Evolutionary conservation across 306 rosid genomes (phyloP).

Genomic region (Begonia peltatifolia): DNA sequence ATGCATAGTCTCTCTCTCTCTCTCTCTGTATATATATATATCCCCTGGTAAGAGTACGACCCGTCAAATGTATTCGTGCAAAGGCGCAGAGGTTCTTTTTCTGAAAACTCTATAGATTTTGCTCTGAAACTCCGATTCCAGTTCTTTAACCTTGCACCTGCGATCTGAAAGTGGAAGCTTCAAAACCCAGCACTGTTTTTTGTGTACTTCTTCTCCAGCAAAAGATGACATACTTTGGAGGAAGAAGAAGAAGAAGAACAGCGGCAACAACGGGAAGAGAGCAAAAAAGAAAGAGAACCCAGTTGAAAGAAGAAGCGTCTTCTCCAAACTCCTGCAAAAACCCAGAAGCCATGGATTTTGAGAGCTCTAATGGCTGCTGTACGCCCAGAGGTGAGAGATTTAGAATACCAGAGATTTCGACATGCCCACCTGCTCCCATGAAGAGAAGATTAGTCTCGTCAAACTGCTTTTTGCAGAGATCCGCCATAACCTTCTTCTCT

Average conservation of each 20-base stretch:
- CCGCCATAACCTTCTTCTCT: conserved; percentile 70
- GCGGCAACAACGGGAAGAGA: conserved; percentile 6
- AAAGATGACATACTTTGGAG: conserved; percentile 45
- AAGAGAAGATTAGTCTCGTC: conserved; percentile 39
- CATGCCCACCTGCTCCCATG: conserved; percentile 96
- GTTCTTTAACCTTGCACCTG: too few species aligned
- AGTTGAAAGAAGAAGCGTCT: conserved; percentile 6
- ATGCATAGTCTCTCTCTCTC: too few species aligned
- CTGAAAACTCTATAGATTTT: too few species aligned
- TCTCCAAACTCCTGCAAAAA: conserved; percentile 13
- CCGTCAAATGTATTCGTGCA: too few species aligned
- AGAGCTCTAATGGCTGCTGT: conserved; percentile 37
- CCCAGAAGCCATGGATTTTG: conserved; percentile 19
- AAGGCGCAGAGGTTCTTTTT: too few species aligned
- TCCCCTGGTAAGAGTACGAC: too few species aligned
- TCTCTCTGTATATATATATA: too few species aligned
- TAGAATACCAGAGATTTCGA: conserved; percentile 58
- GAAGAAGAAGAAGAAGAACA: conserved; percentile 23
- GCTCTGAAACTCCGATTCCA: too few species aligned
- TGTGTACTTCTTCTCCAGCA: too few species aligned
- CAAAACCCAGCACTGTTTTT: too few species aligned
- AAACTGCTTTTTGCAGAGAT: conserved; percentile 25
- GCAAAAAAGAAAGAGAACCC: conserved; percentile 10
- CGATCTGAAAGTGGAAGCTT: too few species aligned
- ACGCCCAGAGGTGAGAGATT: conserved; percentile 73